These are phyloP conservation scores for Golubevia pallescens DNA, from an alignment of 1,284 basidiomycete species.

Conservation along the genomic window DNA sequence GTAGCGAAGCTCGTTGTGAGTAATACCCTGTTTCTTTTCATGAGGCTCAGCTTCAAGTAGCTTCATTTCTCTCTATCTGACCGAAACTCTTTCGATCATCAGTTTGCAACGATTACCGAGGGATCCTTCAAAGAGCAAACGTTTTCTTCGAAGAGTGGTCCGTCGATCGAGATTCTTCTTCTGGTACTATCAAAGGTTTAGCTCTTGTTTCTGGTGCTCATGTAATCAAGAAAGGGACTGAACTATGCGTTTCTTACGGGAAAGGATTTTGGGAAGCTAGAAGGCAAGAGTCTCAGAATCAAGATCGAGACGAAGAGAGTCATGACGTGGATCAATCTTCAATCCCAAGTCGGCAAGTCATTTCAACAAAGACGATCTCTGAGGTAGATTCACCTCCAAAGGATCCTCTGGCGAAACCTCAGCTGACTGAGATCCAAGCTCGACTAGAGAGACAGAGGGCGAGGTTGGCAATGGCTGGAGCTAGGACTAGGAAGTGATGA, in stretches of 20 bases:
- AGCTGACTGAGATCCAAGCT: too few relatives aligned
- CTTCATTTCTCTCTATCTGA: background rate
- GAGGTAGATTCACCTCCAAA: too few relatives aligned
- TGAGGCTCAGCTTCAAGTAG: background rate
- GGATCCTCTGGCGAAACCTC: too few relatives aligned
- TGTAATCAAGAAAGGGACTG: conserved; percentile 78
- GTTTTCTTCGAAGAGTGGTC: conserved; percentile 35
- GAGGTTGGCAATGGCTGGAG: too few relatives aligned
- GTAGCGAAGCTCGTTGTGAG: conserved; percentile 73
- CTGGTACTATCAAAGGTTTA: conserved; percentile 67
- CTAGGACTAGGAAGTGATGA: too few relatives aligned
- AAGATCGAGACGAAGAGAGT: background rate
- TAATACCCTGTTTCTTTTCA: background rate
- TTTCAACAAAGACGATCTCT: conserved; percentile 61
- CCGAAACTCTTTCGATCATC: conserved; percentile 1
- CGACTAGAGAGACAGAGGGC: too few relatives aligned
- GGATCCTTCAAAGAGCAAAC: conserved; percentile 34
- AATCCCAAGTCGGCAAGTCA: conserved; percentile 34
- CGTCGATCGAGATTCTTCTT: conserved; percentile 65
- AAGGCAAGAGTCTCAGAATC: background rate
- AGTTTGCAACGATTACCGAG: conserved; percentile 51
- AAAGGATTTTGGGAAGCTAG: conserved; percentile 82
- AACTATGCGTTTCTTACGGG: conserved; percentile 88
- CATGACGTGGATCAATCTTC: background rate
- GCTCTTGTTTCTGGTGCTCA: conserved; percentile 65